Evolutionary conservation across 495 filamentous ascomycete genomes (phyloP), one percentile per base, ranked within the genome.

Genomic region (Lasiosphaeria miniovina): DNA sequence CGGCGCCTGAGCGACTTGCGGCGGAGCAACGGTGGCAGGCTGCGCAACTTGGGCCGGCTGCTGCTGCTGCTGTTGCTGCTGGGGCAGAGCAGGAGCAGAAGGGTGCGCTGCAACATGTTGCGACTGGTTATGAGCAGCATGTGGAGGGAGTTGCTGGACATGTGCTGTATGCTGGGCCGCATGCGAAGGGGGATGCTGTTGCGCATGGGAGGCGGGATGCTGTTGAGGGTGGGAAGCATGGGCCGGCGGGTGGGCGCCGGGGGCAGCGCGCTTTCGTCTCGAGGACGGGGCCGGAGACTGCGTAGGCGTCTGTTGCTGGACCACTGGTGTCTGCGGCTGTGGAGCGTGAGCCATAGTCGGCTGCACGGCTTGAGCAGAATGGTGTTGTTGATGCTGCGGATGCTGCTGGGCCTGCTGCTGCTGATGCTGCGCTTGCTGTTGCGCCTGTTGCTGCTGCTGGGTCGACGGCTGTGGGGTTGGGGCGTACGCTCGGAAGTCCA

Each of bases 221-320:
- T 60, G 68, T 24, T 68, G 68, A 5, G 58, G 55, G 52, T 68
- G 71, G 14, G 58, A 58, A 56, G 67, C 46, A 31, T 61, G 63
- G 38, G 60, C 57, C 4, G 65, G 49, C 15, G 64, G 64, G 31
- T 66, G 64, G 24, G 65, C 35, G 15, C 67, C 67, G 14, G 68
- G 67, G 9, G 70, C 70, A 15, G 64, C 57, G 31, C 72, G 68
- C 56, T 74, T 74, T 50, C 71, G 57, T 38, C 65, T 59, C 58
- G 57, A 35, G 48, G 43, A 3, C 40, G 57, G 61, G 43, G 62
- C 55, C 50, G 70, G 68, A 14, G 75, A 67, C 38, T 68, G 74
- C 3, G 73, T 71, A n/a, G 74, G 76, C 4, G 75, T 74, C n/a
- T 65, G 71, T 62, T 78, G 76, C 61, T 77, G 72, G 12, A 66